Evolutionary conservation across 2,329 filamentous ascomycete species (phyloP).

Genomic region (Cercospora zeina): DNA sequence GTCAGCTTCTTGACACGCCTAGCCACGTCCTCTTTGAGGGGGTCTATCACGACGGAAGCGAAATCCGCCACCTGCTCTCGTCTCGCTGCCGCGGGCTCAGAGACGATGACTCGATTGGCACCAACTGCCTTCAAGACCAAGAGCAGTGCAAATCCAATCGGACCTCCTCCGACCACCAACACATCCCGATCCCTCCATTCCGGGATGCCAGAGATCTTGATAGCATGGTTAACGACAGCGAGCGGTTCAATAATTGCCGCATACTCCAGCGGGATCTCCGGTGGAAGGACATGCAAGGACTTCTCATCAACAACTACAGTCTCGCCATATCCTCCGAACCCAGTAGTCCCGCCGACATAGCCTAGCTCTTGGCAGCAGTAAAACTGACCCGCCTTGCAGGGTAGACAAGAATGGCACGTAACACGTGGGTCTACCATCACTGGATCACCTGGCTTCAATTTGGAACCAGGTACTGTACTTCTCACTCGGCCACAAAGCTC

Average conservation of each 20-base stretch:
- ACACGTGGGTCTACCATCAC: slow-evolving; percentile 34
- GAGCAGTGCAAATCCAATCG: slow-evolving; percentile 31
- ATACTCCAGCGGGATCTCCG: slow-evolving; percentile 24
- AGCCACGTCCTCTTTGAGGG: slow-evolving; percentile 26
- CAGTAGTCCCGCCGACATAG: slow-evolving; percentile 28
- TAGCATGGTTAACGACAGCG: slow-evolving; percentile 28
- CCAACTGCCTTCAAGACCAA: slow-evolving; percentile 27
- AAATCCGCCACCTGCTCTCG: slow-evolving; percentile 24
- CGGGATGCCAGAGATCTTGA: slow-evolving; percentile 24
- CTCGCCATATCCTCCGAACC: slow-evolving; percentile 31
- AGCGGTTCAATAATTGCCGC: slow-evolving; percentile 33
- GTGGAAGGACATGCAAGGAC: slow-evolving; percentile 25
- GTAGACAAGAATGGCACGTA: slow-evolving; percentile 26
- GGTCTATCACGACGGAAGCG: slow-evolving; percentile 26
- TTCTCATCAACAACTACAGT: slow-evolving; percentile 21
- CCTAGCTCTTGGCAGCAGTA: slow-evolving; percentile 28
- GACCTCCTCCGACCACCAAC: slow-evolving; percentile 32
- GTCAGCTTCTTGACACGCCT: slow-evolving; percentile 23
- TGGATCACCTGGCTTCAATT: slow-evolving; percentile 24
- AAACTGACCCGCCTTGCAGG: slow-evolving; percentile 23
- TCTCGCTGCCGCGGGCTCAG: slow-evolving; percentile 27
- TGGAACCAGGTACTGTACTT: slow-evolving; percentile 18
- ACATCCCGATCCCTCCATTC: slow-evolving; percentile 24
- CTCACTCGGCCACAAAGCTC: slow-evolving; percentile 32
- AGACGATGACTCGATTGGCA: slow-evolving; percentile 23